Percentiles rank a stretch among this genome's conserved stretches.
Conservation (phyloP, 192 early-diverging fungal species). For the Backusella sp. region DNA sequence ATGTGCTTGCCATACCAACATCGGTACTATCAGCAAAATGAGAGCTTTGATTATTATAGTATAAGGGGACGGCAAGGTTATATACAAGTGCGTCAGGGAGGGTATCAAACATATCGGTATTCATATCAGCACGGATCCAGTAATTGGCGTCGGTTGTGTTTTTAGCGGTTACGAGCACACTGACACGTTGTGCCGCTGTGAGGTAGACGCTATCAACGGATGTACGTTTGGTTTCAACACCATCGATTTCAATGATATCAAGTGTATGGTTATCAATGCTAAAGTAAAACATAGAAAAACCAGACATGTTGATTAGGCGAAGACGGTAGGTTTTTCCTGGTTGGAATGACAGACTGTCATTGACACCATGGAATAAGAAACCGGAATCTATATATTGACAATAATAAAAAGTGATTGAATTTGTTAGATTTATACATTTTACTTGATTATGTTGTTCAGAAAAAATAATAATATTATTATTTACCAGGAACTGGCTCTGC, state of each 20-base stretch:
- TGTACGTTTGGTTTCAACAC: conserved; percentile 57
- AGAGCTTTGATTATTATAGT: conserved; percentile 39
- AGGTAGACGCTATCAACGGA: conserved; percentile 56
- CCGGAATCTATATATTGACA: conserved; percentile 36
- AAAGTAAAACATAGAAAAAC: conserved; percentile 61
- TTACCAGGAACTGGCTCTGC: conserved; percentile 63
- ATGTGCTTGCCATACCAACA: conserved; percentile 42
- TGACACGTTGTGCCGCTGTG: conserved; percentile 74
- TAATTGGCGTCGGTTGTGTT: conserved; percentile 67
- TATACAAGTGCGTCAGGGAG: conserved; percentile 53
- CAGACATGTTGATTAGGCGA: conserved; percentile 75
- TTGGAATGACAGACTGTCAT: conserved; percentile 45
- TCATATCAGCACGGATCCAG: conserved; percentile 71
- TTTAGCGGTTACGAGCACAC: conserved; percentile 76
- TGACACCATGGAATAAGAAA: conserved; percentile 50
- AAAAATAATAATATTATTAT: neutral
- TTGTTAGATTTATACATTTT: neutral
- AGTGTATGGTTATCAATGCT: conserved; percentile 69
- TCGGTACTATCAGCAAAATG: neutral
- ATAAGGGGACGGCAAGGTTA: conserved; percentile 57
- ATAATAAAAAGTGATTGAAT: neutral
- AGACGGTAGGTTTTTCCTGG: conserved; percentile 76
- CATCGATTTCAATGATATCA: conserved; percentile 72
- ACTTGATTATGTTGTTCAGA: neutral
- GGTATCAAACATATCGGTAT: conserved; percentile 73